Evolutionary conservation across 345 rosid species (phyloP), one percentile per base, ranked within the genome.

Genomic region (Pseudoturritis turrita): DNA sequence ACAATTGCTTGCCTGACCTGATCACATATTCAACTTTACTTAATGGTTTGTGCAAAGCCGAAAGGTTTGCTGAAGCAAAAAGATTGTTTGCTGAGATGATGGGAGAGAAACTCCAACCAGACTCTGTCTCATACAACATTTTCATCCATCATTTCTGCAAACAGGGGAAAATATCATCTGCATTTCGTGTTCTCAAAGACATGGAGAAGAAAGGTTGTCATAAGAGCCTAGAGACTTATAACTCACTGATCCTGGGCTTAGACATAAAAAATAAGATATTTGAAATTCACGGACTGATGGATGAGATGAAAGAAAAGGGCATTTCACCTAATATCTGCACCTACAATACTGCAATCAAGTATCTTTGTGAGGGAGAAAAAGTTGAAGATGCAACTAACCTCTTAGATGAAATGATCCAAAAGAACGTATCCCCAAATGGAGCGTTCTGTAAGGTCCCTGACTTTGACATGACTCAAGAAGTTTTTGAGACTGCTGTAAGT

Each of bases 241-340:
- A 95, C 80, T 89, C 97, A 14, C 76, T 95, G 77, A 89, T 91
- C 72, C 77, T 81, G 53, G 96, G 97, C 19, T 81, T 91, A 12
- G 99, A 90, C 62, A 89, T 79, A 63, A 83, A 88, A 81, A 82
- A 83, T 49, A 91, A 89, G 80, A 80, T 84, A 79, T 95, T 91
- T 86, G 99, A 95, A 80, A 83, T 91, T 58, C 83, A 89, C 71
- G 99, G 99, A 58, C 79, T 91, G 75, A 80, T 95, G 77, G 86
- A 95, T 83, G 99, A 95, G 84, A 95, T 91, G 99, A 88, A 50
- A 78, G 99, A 95, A 82, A 86, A 81, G 62, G 96, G 94, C 33
- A 70, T 91, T 74, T 82, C 88, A 71, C 99, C 99, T 71, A 71
- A 88, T 82, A 88, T 88, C 29, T 79, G 61, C 74, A 95, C 96